Conservation (phyloP, 192 early-diverging fungal genomes). For the Podila minutissima region DNA sequence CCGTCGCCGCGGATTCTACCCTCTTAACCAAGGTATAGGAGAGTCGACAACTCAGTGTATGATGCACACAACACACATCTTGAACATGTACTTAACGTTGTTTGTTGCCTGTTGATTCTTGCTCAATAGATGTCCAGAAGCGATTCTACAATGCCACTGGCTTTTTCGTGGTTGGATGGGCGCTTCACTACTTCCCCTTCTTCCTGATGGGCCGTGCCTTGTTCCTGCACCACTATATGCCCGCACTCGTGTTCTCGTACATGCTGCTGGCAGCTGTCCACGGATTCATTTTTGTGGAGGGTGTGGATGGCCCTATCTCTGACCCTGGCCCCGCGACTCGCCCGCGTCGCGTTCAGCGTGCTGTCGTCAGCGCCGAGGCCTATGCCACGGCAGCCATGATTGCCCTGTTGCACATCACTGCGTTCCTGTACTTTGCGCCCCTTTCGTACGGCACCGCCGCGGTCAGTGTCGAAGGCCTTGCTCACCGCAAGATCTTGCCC, state of each 20-base stretch:
- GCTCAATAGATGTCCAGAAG: conserved; percentile 60
- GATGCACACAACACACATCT: background rate
- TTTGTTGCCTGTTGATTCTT: background rate
- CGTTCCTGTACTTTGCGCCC: conserved; percentile 87
- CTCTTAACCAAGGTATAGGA: conserved; percentile 56
- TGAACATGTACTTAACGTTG: background rate
- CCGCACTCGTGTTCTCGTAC: conserved; percentile 84
- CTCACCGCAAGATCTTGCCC: conserved; percentile 72
- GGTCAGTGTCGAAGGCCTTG: conserved; percentile 64
- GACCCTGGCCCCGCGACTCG: conserved; percentile 42
- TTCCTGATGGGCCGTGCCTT: conserved; percentile 92
- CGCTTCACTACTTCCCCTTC: conserved; percentile 91
- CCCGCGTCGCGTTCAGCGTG: conserved; percentile 53
- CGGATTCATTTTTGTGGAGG: conserved; percentile 79
- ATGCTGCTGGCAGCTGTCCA: conserved; percentile 78
- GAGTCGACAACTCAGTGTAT: conserved; percentile 49
- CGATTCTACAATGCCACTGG: conserved; percentile 71
- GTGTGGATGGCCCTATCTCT: conserved; percentile 60
- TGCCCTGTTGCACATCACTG: conserved; percentile 57
- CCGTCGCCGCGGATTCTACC: conserved; percentile 77
- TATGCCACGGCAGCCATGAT: conserved; percentile 56
- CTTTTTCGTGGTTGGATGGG: conserved; percentile 88
- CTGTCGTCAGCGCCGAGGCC: conserved; percentile 36
- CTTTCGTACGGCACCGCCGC: conserved; percentile 86
- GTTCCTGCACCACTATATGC: conserved; percentile 97